phyloP scores from a whole-genome alignment of 176 grass and related monocot genomes.

The Alopecurus myosuroides region DNA sequence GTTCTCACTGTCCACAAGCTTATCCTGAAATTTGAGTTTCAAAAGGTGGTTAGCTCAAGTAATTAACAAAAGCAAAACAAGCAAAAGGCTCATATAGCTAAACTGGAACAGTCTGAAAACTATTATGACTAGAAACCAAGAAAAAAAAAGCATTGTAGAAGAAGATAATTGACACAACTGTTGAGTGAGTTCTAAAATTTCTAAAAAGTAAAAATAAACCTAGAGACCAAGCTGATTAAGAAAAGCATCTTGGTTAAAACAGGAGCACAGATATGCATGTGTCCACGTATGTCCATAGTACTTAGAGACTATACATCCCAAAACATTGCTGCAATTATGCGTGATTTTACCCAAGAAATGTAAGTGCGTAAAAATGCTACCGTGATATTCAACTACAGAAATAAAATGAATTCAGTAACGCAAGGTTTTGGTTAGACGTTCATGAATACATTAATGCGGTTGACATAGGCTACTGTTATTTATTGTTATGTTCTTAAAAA shows the following conservation, averaged over 20 bases:
- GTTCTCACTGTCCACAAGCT: constrained; percentile 70
- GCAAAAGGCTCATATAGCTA: background rate
- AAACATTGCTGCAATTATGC: background rate
- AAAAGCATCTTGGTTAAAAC: background rate
- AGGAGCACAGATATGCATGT: background rate
- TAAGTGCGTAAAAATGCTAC: background rate
- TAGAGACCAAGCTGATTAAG: background rate
- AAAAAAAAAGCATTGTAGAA: constrained; percentile 10
- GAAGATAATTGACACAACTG: background rate
- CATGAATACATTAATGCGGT: constrained; percentile 4
- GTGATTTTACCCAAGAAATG: background rate
- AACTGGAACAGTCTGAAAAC: background rate
- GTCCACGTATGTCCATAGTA: background rate
- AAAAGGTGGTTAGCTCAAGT: constrained; percentile 8
- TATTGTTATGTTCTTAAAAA: background rate
- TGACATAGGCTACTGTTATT: background rate
- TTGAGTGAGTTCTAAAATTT: background rate
- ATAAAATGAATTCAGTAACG: constrained; percentile 2
- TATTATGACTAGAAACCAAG: background rate
- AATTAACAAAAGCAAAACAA: background rate
- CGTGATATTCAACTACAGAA: constrained; percentile 6
- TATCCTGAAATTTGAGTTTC: constrained; percentile 46
- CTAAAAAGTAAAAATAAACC: background rate
- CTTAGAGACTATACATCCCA: background rate
- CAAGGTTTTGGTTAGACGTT: constrained; percentile 4